Evolutionary conservation across 805 yeast genomes (phyloP).

Genomic region (Saturnispora sekii): DNA sequence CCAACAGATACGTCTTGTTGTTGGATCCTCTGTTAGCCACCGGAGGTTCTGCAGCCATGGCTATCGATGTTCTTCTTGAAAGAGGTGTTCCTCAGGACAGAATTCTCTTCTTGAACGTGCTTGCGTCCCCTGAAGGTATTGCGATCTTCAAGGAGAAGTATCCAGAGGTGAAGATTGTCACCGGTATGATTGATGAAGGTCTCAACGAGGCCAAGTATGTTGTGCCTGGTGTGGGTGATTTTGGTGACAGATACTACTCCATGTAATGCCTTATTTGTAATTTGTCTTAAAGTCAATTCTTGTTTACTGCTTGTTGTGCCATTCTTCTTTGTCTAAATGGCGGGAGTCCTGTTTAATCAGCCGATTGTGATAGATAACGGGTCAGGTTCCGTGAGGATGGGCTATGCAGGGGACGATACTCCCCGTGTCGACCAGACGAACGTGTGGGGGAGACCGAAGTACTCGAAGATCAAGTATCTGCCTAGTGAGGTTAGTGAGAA

Average conservation of each 20-base stretch:
- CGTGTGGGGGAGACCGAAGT: slow-evolving; percentile 73
- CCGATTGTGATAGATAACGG: slow-evolving; percentile 80
- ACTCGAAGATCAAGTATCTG: slow-evolving; percentile 49
- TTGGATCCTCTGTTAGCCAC: slow-evolving; percentile 98
- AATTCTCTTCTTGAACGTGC: slow-evolving; percentile 80
- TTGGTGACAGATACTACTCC: slow-evolving; percentile 96
- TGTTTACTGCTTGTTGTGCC: background rate
- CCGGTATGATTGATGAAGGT: slow-evolving; percentile 87
- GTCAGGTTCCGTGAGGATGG: slow-evolving; percentile 76
- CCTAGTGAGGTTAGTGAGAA: slow-evolving; percentile 52
- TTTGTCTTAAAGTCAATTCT: background rate
- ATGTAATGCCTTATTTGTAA: slow-evolving; percentile 23
- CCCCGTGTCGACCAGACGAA: slow-evolving; percentile 62
- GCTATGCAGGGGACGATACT: slow-evolving; percentile 85
- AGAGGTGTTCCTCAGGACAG: slow-evolving; percentile 85
- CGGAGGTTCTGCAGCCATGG: slow-evolving; percentile 97
- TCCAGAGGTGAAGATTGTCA: slow-evolving; percentile 80
- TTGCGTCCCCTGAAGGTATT: slow-evolving; percentile 94
- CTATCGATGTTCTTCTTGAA: slow-evolving; percentile 77
- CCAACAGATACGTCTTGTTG: slow-evolving; percentile 78
- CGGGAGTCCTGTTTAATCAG: slow-evolving; percentile 41
- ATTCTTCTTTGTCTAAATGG: background rate
- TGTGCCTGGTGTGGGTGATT: slow-evolving; percentile 94
- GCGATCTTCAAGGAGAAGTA: slow-evolving; percentile 63
- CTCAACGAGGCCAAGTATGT: slow-evolving; percentile 79